These are phyloP conservation scores for Colletotrichum tropicale DNA, from an alignment of 2,329 filamentous ascomycete species.

Conservation along the genomic window DNA sequence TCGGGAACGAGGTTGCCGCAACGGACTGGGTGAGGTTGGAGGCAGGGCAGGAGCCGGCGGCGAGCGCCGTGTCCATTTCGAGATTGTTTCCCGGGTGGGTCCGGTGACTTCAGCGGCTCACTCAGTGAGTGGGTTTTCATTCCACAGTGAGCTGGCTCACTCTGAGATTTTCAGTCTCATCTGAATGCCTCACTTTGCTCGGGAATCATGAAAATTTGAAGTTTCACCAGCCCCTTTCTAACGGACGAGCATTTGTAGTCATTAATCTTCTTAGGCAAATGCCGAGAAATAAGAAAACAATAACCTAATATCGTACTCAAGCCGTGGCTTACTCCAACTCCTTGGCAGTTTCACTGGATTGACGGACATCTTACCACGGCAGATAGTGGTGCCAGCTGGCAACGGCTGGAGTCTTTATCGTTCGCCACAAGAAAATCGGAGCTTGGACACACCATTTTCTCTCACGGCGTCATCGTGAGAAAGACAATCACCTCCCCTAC, in stretches of 20 bases:
- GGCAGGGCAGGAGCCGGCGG: neutral
- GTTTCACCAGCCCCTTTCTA: neutral
- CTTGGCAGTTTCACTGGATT: neutral
- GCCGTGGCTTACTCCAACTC: neutral
- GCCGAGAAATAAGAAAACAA: neutral
- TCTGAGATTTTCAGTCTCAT: neutral
- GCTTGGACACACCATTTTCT: neutral
- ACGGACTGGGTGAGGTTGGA: slow-evolving; percentile 8
- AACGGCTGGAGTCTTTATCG: accelerated
- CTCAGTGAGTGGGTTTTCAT: neutral
- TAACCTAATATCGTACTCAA: neutral
- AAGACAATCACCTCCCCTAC: neutral
- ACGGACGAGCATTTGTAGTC: neutral
- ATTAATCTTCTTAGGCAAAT: neutral
- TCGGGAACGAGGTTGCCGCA: neutral
- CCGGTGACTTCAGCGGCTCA: neutral
- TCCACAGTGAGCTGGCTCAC: neutral
- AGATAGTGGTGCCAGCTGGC: neutral
- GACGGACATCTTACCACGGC: neutral
- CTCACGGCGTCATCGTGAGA: neutral
- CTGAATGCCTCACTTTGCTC: neutral
- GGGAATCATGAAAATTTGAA: neutral
- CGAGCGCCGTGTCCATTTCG: slow-evolving; percentile 4
- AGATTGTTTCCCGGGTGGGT: slow-evolving; percentile 1
- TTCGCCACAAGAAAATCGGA: neutral